Percentiles rank a stretch among this genome's conserved stretches.
Evolutionary conservation across 139 green algal species (phyloP).

Genomic region (Chlorella sp.): DNA sequence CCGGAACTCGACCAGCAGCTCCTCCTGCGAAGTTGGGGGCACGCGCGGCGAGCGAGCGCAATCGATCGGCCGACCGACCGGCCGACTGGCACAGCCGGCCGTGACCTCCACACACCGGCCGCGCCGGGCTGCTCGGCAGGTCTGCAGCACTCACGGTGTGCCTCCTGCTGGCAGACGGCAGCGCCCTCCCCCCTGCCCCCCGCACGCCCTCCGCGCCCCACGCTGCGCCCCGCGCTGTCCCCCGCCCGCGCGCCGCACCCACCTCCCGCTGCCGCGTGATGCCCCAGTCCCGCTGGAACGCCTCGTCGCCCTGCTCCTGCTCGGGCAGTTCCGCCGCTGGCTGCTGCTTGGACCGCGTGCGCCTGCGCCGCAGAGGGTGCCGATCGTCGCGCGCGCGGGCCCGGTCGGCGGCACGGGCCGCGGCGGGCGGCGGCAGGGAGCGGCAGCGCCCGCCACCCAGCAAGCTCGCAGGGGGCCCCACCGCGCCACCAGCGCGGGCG

Average conservation of each 20-base stretch:
- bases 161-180: neutral
- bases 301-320: conserved; percentile 17
- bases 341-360: no score
- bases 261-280: conserved; percentile 35
- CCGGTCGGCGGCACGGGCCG: no score
- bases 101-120: neutral
- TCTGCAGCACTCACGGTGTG: no score
- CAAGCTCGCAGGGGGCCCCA: no score
- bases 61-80: neutral
- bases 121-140: neutral
- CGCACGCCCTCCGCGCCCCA: neutral
- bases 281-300: conserved; percentile 37
- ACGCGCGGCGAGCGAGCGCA: neutral
- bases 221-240: neutral
- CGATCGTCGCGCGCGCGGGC: no score
- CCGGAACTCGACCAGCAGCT: conserved; percentile 30
- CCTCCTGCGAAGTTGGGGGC: conserved; percentile 9
- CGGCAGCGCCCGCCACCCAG: no score
- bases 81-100: no score
- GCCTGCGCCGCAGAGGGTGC: no score
- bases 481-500: no score
- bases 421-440: no score
- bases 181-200: neutral
- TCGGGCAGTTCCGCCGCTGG: conserved; percentile 29
- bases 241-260: neutral